Evolutionary conservation across 331 rosid genomes (phyloP), one percentile per base, ranked within the genome.

Genomic region (Prunus yedoensis): DNA sequence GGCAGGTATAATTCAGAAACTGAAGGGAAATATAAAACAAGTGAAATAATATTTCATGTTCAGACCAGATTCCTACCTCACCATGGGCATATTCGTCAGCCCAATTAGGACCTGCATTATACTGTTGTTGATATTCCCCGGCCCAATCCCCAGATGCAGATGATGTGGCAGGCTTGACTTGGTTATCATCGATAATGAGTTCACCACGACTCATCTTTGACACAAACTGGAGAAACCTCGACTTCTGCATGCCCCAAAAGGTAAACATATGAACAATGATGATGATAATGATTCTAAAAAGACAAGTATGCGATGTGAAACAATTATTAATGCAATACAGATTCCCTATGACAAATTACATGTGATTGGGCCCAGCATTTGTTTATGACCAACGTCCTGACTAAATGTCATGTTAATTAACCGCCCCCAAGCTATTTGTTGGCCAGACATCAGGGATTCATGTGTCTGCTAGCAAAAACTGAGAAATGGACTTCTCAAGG

Each of bases 151-250:
- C 98, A 74, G 98, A 78, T 50, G 89, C 61, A 14, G 92, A 86
- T 58, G 82, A 73, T 21, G 89, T 61, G 72, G 74, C 81, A 71
- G 84, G 89, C 89, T 90, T 94, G 76, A 91, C 93, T 89, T 94
- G 99, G 84, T 92, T 88, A 75, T 89, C 97, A 79, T 95, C 96
- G 54, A 92, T 88, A 80, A 85, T 89, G 73, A 95, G 87, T 79
- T 95, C 97, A 25, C 99, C 99, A 52, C 97, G 93, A 79, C 93
- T 95, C 99, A 95, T 95, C 91, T 92, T 95, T 57, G 99, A 95
- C 45, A 92, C 88, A 87, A 95, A 92, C 89, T 92, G 97, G 81
- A 90, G 91, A 84, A 95, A 95, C 85, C 88, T 92, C 10, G 99
- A 95, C 82, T 95, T 91, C 99, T 95, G 96, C 84, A 74, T 67